Percentiles rank a stretch among this genome's conserved stretches.
These are phyloP conservation scores for Vanderwaltozyma yarrowii DNA, from an alignment of 805 yeast genomes.

Conservation along the genomic window DNA sequence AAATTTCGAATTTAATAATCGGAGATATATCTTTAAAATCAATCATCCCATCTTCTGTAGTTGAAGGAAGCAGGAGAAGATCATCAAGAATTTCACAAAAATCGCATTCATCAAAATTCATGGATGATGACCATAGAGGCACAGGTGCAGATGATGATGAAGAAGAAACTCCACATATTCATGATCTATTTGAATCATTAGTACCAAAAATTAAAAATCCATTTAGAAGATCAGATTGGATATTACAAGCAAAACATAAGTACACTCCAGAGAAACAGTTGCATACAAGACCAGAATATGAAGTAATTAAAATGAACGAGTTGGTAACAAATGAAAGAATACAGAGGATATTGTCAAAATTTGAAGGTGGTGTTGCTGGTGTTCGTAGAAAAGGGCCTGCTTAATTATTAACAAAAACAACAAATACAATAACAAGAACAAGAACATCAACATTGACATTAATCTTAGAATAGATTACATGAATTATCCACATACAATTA, in stretches of 20 bases:
- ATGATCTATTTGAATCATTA: conserved; percentile 22
- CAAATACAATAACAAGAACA: too few species aligned
- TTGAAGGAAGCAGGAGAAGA: conserved; percentile 13
- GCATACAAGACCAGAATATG: conserved; percentile 23
- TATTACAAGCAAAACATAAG: conserved; percentile 22
- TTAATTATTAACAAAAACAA: too few species aligned
- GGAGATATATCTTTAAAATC: conserved; percentile 10
- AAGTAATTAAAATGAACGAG: conserved; percentile 25
- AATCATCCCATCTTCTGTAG: conserved; percentile 2
- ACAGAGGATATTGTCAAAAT: conserved; percentile 19
- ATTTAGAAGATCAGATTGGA: conserved; percentile 28
- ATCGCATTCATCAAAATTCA: neutral
- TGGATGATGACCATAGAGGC: neutral
- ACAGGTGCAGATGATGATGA: neutral
- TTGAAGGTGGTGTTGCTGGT: conserved; percentile 29
- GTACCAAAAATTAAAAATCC: conserved; percentile 24
- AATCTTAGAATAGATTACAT: too few species aligned
- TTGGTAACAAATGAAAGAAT: conserved; percentile 18
- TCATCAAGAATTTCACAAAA: conserved; percentile 16
- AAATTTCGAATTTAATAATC: conserved; percentile 2
- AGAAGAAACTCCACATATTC: conserved; percentile 7
- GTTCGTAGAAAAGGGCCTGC: conserved; percentile 4
- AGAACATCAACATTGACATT: too few species aligned
- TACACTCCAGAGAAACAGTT: conserved; percentile 27
- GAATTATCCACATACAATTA: too few species aligned